Conservation (phyloP, 257 asterid species). For the Coffea canephora region DNA sequence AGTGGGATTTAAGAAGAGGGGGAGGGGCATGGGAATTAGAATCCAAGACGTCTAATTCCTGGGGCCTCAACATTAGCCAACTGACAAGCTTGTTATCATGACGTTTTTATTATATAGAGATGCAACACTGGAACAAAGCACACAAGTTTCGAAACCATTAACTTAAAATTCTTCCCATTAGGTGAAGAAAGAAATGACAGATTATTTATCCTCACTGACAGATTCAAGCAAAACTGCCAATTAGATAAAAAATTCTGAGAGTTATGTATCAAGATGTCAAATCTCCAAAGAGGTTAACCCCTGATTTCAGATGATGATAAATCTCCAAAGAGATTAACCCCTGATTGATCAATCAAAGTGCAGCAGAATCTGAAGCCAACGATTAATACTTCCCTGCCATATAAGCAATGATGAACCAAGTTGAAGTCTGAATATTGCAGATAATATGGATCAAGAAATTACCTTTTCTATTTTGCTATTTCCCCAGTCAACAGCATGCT, state of each 20-base stretch:
- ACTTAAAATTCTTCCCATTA: neutral
- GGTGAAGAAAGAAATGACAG: neutral
- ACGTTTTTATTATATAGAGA: neutral
- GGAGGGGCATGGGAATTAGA: too few relatives aligned
- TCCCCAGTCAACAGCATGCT: slow-evolving; percentile 88
- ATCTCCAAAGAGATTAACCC: neutral
- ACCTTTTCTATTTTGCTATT: slow-evolving; percentile 56
- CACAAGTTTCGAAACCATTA: neutral
- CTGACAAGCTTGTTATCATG: neutral
- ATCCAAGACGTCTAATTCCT: too few relatives aligned
- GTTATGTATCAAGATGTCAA: neutral
- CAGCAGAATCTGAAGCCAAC: neutral
- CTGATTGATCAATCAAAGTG: neutral
- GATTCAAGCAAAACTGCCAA: neutral
- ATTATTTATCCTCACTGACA: neutral
- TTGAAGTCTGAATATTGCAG: slow-evolving; percentile 44
- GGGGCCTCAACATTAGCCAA: too few relatives aligned
- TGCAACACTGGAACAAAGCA: neutral
- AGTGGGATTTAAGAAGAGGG: too few relatives aligned
- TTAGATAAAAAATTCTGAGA: neutral
- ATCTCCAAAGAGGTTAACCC: neutral
- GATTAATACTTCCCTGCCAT: neutral
- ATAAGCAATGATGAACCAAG: slow-evolving; percentile 72
- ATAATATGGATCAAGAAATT: neutral
- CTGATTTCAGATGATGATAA: neutral